Conservation (phyloP, 1,139 yeast species). For the Blastobotrys malaysiensis region DNA sequence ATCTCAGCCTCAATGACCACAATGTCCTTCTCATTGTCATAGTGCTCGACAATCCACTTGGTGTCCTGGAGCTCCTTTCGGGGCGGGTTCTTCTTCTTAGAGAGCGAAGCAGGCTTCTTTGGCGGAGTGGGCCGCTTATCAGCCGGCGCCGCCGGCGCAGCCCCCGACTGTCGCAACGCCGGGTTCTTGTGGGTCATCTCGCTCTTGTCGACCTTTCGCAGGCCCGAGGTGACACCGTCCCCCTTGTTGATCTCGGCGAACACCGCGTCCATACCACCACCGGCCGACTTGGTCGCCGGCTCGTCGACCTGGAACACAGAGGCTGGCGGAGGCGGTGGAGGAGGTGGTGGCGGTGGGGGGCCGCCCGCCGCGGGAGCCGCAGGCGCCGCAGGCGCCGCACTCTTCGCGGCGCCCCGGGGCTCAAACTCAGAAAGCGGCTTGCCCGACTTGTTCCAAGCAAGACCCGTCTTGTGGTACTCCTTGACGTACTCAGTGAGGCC, state of each 20-base stretch:
- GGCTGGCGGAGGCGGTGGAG: constrained; percentile 71
- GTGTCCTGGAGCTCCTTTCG: constrained; percentile 76
- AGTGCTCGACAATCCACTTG: constrained; percentile 86
- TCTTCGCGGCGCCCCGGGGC: constrained; percentile 31
- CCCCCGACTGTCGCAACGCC: constrained; percentile 48
- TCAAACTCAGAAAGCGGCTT: constrained; percentile 35
- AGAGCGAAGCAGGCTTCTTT: constrained; percentile 64
- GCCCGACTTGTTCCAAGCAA: constrained; percentile 63
- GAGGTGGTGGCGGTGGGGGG: constrained; percentile 44
- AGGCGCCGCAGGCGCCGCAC: constrained; percentile 33
- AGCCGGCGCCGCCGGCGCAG: constrained; percentile 22
- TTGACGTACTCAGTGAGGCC: constrained; percentile 68
- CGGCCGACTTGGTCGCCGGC: constrained; percentile 27
- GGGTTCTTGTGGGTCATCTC: constrained; percentile 97
- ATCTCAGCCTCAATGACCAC: constrained; percentile 72
- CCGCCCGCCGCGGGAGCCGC: constrained; percentile 56
- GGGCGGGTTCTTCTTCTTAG: constrained; percentile 54
- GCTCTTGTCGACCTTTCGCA: constrained; percentile 87
- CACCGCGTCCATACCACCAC: constrained; percentile 71
- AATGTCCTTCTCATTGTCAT: constrained; percentile 47
- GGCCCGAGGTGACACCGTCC: constrained; percentile 70
- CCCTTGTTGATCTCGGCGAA: constrained; percentile 91
- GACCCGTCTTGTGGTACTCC: constrained; percentile 75
- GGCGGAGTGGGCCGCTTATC: constrained; percentile 53
- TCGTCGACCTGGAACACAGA: constrained; percentile 49